These are phyloP conservation scores for Gymnopus androsaceus DNA, from an alignment of 1,284 basidiomycete species.

Conservation along the genomic window DNA sequence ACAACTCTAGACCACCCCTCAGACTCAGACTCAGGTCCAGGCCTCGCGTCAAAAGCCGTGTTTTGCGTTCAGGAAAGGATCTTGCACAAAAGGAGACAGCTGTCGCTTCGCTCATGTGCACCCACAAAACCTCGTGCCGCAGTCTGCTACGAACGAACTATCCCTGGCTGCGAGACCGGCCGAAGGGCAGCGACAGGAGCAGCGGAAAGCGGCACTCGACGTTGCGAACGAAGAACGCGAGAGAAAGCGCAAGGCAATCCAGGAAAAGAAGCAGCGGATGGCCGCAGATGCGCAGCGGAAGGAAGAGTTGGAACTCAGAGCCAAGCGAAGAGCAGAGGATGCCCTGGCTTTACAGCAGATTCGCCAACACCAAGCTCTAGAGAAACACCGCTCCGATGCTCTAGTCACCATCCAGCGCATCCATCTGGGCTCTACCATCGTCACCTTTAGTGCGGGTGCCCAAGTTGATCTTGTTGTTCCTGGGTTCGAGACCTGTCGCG, in stretches of 20 bases:
- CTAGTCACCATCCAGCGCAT: slow-evolving; percentile 39
- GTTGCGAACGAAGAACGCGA: not conserved
- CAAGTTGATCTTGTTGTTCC: slow-evolving; percentile 40
- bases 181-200: not conserved
- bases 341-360: slow-evolving; percentile 15
- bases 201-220: not conserved
- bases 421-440: slow-evolving; percentile 46
- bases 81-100: slow-evolving; percentile 1
- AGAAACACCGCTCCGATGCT: slow-evolving; percentile 35
- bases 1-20: not conserved
- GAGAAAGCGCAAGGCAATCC: not conserved
- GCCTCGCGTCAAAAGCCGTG: not conserved
- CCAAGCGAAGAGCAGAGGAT: slow-evolving; percentile 20
- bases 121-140: not conserved
- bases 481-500: slow-evolving; percentile 51
- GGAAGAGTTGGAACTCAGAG: slow-evolving; percentile 10
- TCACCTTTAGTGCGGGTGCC: slow-evolving; percentile 50
- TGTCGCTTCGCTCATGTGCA: not conserved
- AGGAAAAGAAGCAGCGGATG: not conserved
- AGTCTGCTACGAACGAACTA: not conserved
- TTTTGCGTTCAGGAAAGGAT: slow-evolving; percentile 1
- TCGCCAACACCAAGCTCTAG: slow-evolving; percentile 19
- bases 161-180: too few relatives aligned
- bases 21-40: slow-evolving; percentile 6
- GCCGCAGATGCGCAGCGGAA: slow-evolving; percentile 1